Evolutionary conservation across 345 rosid species (phyloP).

Genomic region (Syzygium aromaticum): DNA sequence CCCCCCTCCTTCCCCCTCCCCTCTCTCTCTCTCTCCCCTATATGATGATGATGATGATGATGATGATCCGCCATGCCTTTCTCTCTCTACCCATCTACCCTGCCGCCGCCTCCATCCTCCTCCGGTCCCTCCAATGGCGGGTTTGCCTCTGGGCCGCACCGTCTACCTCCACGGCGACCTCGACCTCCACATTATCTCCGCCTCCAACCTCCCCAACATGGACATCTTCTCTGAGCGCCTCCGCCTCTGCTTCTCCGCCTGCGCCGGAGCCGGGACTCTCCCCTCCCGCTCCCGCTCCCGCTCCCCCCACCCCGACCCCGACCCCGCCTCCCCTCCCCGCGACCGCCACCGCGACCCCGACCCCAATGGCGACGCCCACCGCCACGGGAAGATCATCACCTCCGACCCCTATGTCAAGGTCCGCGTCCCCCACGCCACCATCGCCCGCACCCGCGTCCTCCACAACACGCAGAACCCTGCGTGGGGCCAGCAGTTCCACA

Average conservation of each 20-base stretch:
- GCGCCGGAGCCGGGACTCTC: constrained; percentile 20
- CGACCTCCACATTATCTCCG: constrained; percentile 49
- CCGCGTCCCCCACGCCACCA: constrained; percentile 73
- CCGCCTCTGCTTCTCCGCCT: constrained; percentile 36
- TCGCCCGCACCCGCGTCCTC: constrained; percentile 75
- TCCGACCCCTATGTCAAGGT: constrained; percentile 87
- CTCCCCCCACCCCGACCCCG: not conserved
- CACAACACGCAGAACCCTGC: constrained; percentile 54
- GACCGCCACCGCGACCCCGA: not conserved
- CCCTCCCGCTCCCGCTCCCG: not conserved
- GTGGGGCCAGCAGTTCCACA: constrained; percentile 64
- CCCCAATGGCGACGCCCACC: not conserved
- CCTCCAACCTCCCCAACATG: constrained; percentile 67
- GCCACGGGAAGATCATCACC: constrained; percentile 43
- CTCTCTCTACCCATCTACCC: not conserved
- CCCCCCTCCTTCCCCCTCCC: not conserved
- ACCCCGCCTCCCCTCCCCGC: not conserved
- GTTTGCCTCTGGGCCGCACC: not conserved
- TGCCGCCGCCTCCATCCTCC: not conserved
- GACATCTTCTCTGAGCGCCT: constrained; percentile 44
- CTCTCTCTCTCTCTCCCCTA: not conserved
- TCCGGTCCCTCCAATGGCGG: not conserved
- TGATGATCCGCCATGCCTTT: not conserved
- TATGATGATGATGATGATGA: no score
- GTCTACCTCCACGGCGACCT: constrained; percentile 71